These are phyloP conservation scores for Talaromyces funiculosus DNA, from an alignment of 2,329 filamentous ascomycete species.

Conservation along the genomic window DNA sequence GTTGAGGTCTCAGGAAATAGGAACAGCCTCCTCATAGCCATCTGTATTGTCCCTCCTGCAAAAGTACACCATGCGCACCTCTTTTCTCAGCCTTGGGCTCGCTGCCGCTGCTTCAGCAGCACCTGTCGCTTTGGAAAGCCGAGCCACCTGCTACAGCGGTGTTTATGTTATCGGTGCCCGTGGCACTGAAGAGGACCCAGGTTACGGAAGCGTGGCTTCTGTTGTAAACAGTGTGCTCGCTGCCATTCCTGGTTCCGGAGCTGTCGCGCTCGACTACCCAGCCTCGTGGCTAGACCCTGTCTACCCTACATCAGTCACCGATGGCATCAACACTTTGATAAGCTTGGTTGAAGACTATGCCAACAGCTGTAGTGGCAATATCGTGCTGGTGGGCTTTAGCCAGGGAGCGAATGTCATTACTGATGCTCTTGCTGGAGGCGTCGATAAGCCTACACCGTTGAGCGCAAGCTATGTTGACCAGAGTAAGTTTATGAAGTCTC, in stretches of 20 bases:
- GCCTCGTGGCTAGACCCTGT: background rate
- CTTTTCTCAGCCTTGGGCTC: background rate
- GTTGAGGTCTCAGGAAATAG: background rate
- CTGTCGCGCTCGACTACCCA: background rate
- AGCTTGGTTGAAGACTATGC: background rate
- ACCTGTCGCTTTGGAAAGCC: background rate
- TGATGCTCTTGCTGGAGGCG: background rate
- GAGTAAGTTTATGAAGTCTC: background rate
- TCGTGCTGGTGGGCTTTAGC: background rate
- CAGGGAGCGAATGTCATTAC: background rate
- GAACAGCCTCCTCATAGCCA: background rate
- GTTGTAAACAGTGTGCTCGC: conserved; percentile 1
- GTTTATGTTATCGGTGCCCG: background rate
- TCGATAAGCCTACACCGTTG: background rate
- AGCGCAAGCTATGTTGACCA: background rate
- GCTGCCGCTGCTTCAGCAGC: background rate
- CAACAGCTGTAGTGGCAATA: background rate
- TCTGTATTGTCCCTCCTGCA: background rate
- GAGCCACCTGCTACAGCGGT: background rate
- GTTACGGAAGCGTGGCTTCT: background rate
- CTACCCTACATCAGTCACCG: background rate
- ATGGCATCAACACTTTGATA: background rate
- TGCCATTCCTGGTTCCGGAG: background rate
- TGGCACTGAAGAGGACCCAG: background rate
- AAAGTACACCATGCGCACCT: background rate